Evolutionary conservation across 768 basidiomycete genomes (phyloP), one percentile per base, ranked within the genome.

Genomic region (Lyophyllum decastes): DNA sequence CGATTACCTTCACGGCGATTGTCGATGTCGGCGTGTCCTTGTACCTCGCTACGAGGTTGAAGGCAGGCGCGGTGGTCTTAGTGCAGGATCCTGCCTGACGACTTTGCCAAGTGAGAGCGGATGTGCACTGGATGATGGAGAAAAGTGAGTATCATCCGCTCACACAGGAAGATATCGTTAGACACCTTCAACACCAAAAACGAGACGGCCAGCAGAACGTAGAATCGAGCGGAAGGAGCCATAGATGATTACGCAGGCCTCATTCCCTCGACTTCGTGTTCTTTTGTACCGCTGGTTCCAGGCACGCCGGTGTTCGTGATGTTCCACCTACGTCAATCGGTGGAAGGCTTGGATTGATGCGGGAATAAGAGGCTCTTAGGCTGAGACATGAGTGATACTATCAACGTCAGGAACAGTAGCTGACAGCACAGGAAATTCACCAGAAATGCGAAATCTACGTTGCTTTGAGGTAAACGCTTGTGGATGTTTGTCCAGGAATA

Each of bases 11-110:
- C 34, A 64, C 38, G 4, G 46, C 17, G 35, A 53, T 27, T 2
- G 51, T 11, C 7, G 34, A 35, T 9, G 26, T 8, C 1, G 61
- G 43, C 2, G 45, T 22, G 33, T 54, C 35, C 27, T 60, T 62
- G 35, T 49, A 60, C 27, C 55, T 27, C 26, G 61, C 61, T 22
- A 54, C 12, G 26, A 62, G 55, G 45, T 54, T 59, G 19, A 62
- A 62, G 2, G 45, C 44, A 3, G 55, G 27, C 14, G 33, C 14
- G 1, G 61, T 53, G 22, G 38, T 57, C 19, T 59, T 21, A 4
- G 41, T 22, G n/a, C 59, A 60, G 2, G 26, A 1, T 1, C 4
- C 16, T n/a, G 40, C n/a, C n/a, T 48, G 47, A 4, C 27, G 47
- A 27, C 47, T n/a, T 48, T 48, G 27, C 2, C n/a, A 16, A n/a